A percentile compares a stretch with the other conserved stretches of the same genome.
These are phyloP conservation scores for Phaeodactylum tricornutum DNA, from an alignment of 108 stramenopile species.

Conservation along the genomic window DNA sequence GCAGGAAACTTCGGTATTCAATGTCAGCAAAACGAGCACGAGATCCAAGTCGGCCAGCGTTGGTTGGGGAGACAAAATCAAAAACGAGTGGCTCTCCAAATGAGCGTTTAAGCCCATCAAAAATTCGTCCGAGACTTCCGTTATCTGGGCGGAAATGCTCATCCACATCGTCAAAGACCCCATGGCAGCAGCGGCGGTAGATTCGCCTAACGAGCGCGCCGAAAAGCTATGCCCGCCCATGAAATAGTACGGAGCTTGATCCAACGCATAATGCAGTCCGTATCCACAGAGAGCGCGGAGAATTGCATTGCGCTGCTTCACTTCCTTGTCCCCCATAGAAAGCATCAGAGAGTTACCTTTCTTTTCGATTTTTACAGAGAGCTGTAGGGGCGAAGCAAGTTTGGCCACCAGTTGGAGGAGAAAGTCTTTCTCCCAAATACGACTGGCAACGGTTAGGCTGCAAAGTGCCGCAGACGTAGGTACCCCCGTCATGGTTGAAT, in stretches of 20 bases:
- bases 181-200: conserved; percentile 35
- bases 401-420: conserved; percentile 40
- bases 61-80: conserved; percentile 27
- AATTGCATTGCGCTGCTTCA: conserved; percentile 67
- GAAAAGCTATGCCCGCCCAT: conserved; percentile 53
- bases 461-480: conserved; percentile 21
- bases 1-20: neutral
- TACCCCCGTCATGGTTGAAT: conserved; percentile 2
- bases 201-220: conserved; percentile 27
- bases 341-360: conserved; percentile 25
- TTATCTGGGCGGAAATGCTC: conserved; percentile 26
- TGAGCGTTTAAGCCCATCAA: conserved; percentile 54
- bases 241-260: conserved; percentile 33
- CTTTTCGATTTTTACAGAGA: conserved; percentile 38
- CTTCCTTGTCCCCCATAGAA: conserved; percentile 21
- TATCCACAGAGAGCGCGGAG: conserved; percentile 52
- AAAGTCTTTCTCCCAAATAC: conserved; percentile 29
- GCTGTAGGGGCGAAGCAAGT: conserved; percentile 33
- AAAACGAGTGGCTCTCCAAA: conserved; percentile 47
- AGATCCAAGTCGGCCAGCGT: conserved; percentile 71
- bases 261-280: conserved; percentile 57
- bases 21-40: conserved; percentile 30
- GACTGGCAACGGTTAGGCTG: conserved; percentile 38
- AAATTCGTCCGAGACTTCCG: conserved; percentile 20
- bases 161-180: conserved; percentile 68